Percentiles rank a stretch among this genome's conserved stretches.
These are phyloP conservation scores for Eucalyptus leucophloia DNA, from an alignment of 345 rosid species.

Conservation along the genomic window DNA sequence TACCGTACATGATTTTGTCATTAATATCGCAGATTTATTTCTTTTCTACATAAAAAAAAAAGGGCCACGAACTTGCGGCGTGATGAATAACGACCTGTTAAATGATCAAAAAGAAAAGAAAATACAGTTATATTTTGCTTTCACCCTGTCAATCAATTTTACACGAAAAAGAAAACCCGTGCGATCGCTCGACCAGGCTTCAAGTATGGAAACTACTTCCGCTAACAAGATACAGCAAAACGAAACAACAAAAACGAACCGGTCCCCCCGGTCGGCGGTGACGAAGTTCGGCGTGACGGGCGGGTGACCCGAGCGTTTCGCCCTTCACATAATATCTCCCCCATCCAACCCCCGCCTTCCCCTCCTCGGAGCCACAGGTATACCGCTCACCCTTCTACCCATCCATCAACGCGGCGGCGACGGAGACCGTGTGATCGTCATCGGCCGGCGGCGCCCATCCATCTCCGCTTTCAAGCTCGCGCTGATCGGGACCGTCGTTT, in stretches of 20 bases:
- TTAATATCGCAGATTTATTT: neutral
- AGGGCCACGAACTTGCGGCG: neutral
- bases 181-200: neutral
- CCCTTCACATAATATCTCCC: neutral
- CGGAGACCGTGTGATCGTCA: neutral
- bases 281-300: neutral
- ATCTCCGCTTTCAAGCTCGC: neutral
- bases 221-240: neutral
- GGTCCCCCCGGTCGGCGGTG: neutral
- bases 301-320: neutral
- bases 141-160: neutral
- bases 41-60: neutral
- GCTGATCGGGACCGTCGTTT: neutral
- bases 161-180: neutral
- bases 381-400: neutral
- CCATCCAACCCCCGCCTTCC: neutral
- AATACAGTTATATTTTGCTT: neutral
- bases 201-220: neutral
- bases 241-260: neutral
- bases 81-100: neutral
- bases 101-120: neutral
- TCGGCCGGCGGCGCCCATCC: neutral
- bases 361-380: neutral
- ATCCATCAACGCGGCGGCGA: neutral
- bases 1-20: accelerated